Evolutionary conservation across 345 rosid genomes (phyloP).

Genomic region (Aquilaria sinensis): DNA sequence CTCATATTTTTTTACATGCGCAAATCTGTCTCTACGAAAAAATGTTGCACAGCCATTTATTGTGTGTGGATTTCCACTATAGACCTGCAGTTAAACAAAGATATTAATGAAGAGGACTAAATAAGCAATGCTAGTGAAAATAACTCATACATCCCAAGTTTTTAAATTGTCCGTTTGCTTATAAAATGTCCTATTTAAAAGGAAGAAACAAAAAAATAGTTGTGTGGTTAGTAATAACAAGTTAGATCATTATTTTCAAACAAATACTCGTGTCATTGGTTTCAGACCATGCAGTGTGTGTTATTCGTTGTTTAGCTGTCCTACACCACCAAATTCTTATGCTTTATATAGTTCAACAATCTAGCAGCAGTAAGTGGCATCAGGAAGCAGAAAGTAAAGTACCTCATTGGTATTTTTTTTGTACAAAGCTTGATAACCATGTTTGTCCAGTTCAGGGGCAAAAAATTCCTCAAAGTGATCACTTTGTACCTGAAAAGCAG

Average conservation of each 20-base stretch:
- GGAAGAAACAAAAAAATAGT: neutral
- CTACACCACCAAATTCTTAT: no score
- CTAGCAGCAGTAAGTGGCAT: no score
- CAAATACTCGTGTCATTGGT: no score
- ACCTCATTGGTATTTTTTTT: constrained; percentile 69
- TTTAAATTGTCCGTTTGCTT: neutral
- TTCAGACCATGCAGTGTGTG: no score
- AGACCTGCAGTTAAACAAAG: constrained; percentile 31
- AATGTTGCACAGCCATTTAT: constrained; percentile 73
- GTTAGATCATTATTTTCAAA: no score
- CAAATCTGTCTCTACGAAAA: constrained; percentile 60
- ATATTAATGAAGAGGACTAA: neutral
- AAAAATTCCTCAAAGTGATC: constrained; percentile 61
- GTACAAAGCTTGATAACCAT: constrained; percentile 54
- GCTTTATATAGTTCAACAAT: no score
- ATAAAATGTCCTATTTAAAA: neutral
- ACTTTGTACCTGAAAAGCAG: constrained; percentile 45
- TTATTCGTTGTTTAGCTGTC: no score
- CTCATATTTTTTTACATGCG: constrained; percentile 65
- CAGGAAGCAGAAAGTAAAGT: neutral
- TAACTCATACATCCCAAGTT: no score
- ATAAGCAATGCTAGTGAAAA: no score
- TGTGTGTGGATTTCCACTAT: constrained; percentile 26
- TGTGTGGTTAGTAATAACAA: neutral
- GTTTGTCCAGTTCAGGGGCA: constrained; percentile 55